Percentiles rank a stretch among this genome's conserved stretches.
These are phyloP conservation scores for Tulasnella sp. DNA, from an alignment of 768 basidiomycete genomes.

Conservation along the genomic window DNA sequence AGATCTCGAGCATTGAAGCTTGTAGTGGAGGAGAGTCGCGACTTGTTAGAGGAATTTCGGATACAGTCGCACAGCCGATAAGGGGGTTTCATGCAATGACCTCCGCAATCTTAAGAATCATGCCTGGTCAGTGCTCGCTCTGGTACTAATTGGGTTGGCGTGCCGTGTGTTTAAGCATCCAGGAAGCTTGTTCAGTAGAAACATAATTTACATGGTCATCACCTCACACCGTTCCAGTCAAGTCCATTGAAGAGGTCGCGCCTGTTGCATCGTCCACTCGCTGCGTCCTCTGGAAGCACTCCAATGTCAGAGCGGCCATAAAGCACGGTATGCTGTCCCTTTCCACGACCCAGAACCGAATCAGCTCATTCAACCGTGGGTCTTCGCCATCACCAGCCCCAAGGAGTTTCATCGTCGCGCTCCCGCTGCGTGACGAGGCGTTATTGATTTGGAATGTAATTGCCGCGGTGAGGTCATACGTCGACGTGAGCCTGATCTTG, in stretches of 20 bases:
- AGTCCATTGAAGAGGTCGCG: too few species aligned
- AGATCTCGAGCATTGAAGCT: conserved; percentile 40
- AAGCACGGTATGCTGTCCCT: conserved; percentile 18
- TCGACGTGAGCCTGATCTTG: conserved; percentile 78
- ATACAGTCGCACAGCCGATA: neutral
- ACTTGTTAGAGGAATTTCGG: conserved; percentile 47
- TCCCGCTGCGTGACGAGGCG: neutral
- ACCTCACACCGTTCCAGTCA: too few species aligned
- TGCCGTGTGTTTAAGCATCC: too few species aligned
- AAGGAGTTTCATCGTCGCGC: conserved; percentile 18
- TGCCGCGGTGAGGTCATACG: conserved; percentile 75
- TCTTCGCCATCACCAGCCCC: conserved; percentile 12
- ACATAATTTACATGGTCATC: too few species aligned
- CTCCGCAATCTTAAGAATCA: too few species aligned
- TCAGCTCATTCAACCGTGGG: conserved; percentile 5
- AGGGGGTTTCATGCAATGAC: neutral
- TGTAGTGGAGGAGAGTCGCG: conserved; percentile 43
- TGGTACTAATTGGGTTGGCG: too few species aligned
- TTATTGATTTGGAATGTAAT: conserved; percentile 52
- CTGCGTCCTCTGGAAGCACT: conserved; percentile 13
- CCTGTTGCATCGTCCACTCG: too few species aligned
- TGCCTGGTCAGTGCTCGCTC: too few species aligned
- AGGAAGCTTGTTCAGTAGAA: too few species aligned
- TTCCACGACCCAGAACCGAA: conserved; percentile 13
- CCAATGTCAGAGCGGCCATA: conserved; percentile 15